Evolutionary conservation across 2,329 filamentous ascomycete species (phyloP).

Genomic region (Penicillium italicum): DNA sequence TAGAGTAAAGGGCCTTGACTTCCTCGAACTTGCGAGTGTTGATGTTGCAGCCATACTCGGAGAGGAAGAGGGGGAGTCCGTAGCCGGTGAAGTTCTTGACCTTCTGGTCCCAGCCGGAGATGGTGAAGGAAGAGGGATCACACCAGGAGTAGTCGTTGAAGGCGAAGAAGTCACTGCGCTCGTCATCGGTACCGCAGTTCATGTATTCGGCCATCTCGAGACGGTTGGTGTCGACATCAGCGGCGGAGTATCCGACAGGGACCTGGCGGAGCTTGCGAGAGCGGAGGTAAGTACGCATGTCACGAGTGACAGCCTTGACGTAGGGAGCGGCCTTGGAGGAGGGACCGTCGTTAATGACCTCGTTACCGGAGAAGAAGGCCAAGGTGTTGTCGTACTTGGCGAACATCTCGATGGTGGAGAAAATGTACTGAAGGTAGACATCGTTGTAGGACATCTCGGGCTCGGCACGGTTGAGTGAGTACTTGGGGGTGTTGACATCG

Average conservation of each 20-base stretch:
- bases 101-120: constrained; percentile 81
- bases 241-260: constrained; percentile 72
- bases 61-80: constrained; percentile 87
- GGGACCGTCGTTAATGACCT: constrained; percentile 68
- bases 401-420: constrained; percentile 84
- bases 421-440: constrained; percentile 78
- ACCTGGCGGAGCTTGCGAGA: constrained; percentile 60
- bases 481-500: constrained; percentile 86
- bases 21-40: constrained; percentile 80
- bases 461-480: constrained; percentile 76
- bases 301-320: constrained; percentile 74
- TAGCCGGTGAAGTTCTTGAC: constrained; percentile 84
- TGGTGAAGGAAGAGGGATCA: constrained; percentile 72
- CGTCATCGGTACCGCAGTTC: constrained; percentile 84
- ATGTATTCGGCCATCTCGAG: constrained; percentile 85
- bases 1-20: constrained; percentile 72
- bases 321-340: constrained; percentile 67
- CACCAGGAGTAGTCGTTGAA: constrained; percentile 81
- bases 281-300: constrained; percentile 68
- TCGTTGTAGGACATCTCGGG: constrained; percentile 81
- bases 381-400: constrained; percentile 79
- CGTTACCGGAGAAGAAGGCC: constrained; percentile 79
- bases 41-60: constrained; percentile 86
- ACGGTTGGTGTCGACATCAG: constrained; percentile 81
- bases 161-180: constrained; percentile 81